These are phyloP conservation scores for Spongiforma sp. DNA, from an alignment of 1,284 basidiomycete genomes.

Conservation along the genomic window DNA sequence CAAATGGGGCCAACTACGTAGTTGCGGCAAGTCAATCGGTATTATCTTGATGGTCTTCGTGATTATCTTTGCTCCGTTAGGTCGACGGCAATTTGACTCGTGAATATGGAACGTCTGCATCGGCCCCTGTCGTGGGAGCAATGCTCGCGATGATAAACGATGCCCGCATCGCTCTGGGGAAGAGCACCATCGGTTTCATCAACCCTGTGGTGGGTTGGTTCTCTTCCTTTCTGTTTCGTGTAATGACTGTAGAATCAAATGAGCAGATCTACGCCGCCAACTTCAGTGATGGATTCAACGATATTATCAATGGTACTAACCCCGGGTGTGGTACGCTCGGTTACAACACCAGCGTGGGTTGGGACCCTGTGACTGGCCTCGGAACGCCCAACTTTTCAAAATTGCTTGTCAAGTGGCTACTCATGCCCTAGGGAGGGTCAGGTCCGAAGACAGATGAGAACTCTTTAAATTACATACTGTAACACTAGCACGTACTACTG, in stretches of 20 bases:
- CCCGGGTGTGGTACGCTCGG: slow-evolving; percentile 46
- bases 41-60: neutral
- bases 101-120: slow-evolving; percentile 45
- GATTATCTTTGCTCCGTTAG: slow-evolving; percentile 11
- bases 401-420: slow-evolving; percentile 17
- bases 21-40: slow-evolving; percentile 24
- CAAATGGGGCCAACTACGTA: slow-evolving; percentile 50
- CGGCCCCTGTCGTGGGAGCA: slow-evolving; percentile 49
- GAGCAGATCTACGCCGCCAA: slow-evolving; percentile 32
- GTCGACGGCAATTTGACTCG: slow-evolving; percentile 41
- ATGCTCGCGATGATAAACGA: slow-evolving; percentile 57
- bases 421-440: slow-evolving; percentile 22
- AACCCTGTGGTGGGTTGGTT: slow-evolving; percentile 38
- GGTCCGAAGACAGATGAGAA: too few species aligned
- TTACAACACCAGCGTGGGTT: slow-evolving; percentile 41
- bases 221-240: neutral
- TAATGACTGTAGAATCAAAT: neutral
- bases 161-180: slow-evolving; percentile 43
- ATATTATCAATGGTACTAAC: slow-evolving; percentile 51
- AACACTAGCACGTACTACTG: neutral
- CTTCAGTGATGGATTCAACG: slow-evolving; percentile 41
- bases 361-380: slow-evolving; percentile 48
- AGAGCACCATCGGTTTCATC: slow-evolving; percentile 46
- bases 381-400: slow-evolving; percentile 40
- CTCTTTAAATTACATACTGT: neutral